Evolutionary conservation across 495 filamentous ascomycete genomes (phyloP), one percentile per base, ranked within the genome.

Genomic region (Penicillium malachiteum): DNA sequence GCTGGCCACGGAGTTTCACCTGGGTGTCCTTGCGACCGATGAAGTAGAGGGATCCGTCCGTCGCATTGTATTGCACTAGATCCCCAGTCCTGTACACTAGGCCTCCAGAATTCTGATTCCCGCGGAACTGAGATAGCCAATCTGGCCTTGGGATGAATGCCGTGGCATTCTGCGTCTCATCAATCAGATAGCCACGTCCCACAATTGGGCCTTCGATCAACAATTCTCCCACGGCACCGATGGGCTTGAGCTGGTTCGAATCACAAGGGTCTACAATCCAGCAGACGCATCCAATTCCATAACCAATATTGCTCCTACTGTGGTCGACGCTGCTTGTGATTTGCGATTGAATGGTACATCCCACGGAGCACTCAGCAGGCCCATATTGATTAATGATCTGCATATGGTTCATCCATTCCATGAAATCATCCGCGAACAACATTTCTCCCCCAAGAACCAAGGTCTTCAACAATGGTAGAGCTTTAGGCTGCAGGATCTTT

Each of bases 1-100:
- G 70, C 7, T 76, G 40, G 5, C 74, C 74, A 0, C 65, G 56
- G 1, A 78, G 52, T 56, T 74, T 71, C 44, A 56, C 33, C 42
- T 58, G 53, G 31, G 38, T 54, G 43, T 48, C 55, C 46, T 14
- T 41, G 9, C 47, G 34, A 16, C 52, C 48, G 35, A 40, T 37
- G 26, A 46, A 56, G 1, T 45, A 2, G 26, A 66, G 16, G n/a
- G 39, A 32, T 1, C 64, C 64, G 48, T 67, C 52, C n/a, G n/a
- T n/a, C 7, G 42, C 7, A 8, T 5, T 5, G 42, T 45, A 45
- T 8, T 26, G 42, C 10, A 45, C 42, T 6, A 45, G 5, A 14
- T 45, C 42, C 3, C 42, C 42, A 6, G 42, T 18, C 13, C 7
- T 5, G 42, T 45, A 45, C 26, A 30, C n/a, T n/a, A n/a, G n/a